Percentiles rank a stretch among this genome's conserved stretches.
phyloP scores from a whole-genome alignment of 2,329 filamentous ascomycete genomes.

The Aureobasidium sp. region DNA sequence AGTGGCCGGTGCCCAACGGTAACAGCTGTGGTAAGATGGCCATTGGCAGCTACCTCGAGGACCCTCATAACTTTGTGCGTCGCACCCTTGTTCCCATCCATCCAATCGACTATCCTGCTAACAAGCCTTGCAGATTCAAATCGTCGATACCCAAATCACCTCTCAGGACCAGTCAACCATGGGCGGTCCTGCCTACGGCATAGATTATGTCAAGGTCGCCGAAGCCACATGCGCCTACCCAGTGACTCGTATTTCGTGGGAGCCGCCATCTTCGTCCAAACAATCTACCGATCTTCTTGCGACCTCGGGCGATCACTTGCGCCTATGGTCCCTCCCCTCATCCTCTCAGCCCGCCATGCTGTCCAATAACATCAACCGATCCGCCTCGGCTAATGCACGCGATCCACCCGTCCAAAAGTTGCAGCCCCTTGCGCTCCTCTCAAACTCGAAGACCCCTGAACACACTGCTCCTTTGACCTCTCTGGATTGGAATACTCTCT shows the following conservation, averaged over 20 bases:
- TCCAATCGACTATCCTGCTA: neutral
- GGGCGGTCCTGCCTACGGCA: conserved; percentile 62
- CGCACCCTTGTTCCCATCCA: neutral
- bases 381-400: conserved; percentile 53
- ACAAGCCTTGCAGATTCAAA: conserved; percentile 67
- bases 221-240: conserved; percentile 98
- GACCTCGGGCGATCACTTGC: conserved; percentile 88
- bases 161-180: conserved; percentile 62
- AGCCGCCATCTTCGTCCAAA: conserved; percentile 90
- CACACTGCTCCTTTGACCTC: conserved; percentile 95
- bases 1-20: conserved; percentile 71
- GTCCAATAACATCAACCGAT: conserved; percentile 63
- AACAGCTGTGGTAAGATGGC: conserved; percentile 84
- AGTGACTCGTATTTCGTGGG: conserved; percentile 91
- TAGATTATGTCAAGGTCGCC: conserved; percentile 89
- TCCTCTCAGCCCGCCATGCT: conserved; percentile 41
- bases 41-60: conserved; percentile 91
- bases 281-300: conserved; percentile 91
- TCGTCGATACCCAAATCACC: conserved; percentile 76
- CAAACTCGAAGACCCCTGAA: conserved; percentile 96
- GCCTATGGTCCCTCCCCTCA: conserved; percentile 81
- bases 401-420: conserved; percentile 66
- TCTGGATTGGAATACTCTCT: conserved; percentile 96
- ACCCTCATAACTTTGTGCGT: conserved; percentile 92
- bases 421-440: conserved; percentile 84